Evolutionary conservation across 352 stramenopile genomes (phyloP), one percentile per base, ranked within the genome.

Genomic region (Aphanomyces invadans): DNA sequence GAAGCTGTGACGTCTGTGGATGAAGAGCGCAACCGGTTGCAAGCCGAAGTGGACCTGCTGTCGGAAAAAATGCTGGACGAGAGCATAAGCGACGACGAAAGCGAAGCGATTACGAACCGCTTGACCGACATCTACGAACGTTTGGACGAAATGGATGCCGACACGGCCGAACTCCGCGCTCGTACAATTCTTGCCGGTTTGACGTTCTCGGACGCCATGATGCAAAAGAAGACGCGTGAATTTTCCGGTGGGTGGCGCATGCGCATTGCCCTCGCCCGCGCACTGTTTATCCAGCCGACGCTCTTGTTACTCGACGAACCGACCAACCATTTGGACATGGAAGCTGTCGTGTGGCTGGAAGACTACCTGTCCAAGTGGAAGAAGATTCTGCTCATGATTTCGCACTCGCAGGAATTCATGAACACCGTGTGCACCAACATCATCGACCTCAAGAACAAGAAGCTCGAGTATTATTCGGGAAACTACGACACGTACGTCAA

Each of bases 401-500:
- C 87, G 39, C 96, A 99, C 85, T 98, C 95, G 64, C 94, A 98
- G 78, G 96, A 99, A 74, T 99, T 99, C 74, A 89, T 99, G 73
- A 99, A 99, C 79, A 92, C 96, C 68, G 96, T 99, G 54, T 98
- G 94, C 70, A 99, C 96, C 21, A 97, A 99, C 79, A 98, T 98
- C 59, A 96, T 99, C 48, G 91, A 98, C 49, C 89, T 99, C 53
- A 95, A 79, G 52, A 78, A 90, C 57, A 89, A 90, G 61, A 97
- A 98, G 73, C 83, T 99, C n/a, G 81, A 92, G 68, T 99, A 98
- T 79, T 99, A 98, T 78, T 78, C 86, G 49, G 97, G 97, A 75
- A 99, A 99, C 77, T 99, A 99, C 80, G 95, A 99, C 79, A 94
- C 91, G 74, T 99, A 98, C 80, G 83, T 98, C 69, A 90, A 98